Evolutionary conservation across 1,284 basidiomycete genomes (phyloP).

Genomic region (Sanghuangporus sanghuang): DNA sequence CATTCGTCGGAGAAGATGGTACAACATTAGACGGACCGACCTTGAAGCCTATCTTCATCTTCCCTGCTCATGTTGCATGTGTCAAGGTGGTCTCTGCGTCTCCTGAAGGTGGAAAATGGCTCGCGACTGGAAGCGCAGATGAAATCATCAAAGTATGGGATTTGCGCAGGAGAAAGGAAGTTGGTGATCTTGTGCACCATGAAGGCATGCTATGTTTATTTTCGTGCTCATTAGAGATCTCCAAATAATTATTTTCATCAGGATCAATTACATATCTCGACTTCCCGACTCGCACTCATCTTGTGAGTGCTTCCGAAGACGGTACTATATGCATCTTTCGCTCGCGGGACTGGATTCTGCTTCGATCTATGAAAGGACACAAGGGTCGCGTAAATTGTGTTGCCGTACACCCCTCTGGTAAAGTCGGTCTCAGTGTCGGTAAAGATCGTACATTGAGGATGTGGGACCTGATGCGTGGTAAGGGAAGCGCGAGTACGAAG

Average conservation of each 20-base stretch:
- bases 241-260: conserved; percentile 23
- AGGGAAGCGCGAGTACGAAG: conserved; percentile 84
- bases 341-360: conserved; percentile 88
- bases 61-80: conserved; percentile 92
- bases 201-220: conserved; percentile 55
- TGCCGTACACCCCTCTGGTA: conserved; percentile 88
- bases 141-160: conserved; percentile 99
- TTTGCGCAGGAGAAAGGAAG: conserved; percentile 81
- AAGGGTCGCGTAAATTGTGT: conserved; percentile 88
- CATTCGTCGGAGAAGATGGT: conserved; percentile 33
- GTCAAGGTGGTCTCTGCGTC: conserved; percentile 87
- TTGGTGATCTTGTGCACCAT: conserved; percentile 91
- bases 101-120: conserved; percentile 87
- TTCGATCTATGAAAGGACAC: conserved; percentile 88
- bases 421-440: conserved; percentile 88
- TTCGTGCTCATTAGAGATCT: not conserved
- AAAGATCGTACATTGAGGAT: conserved; percentile 87
- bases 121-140: conserved; percentile 91
- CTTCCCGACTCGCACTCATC: conserved; percentile 86
- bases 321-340: conserved; percentile 87
- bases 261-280: conserved; percentile 89
- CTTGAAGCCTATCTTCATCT: conserved; percentile 87
- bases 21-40: conserved; percentile 34
- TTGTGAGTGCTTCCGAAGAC: conserved; percentile 88
- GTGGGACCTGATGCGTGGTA: conserved; percentile 98